phyloP scores from a whole-genome alignment of 2,329 filamentous ascomycete genomes.

The Ilyonectria mors-panacis region DNA sequence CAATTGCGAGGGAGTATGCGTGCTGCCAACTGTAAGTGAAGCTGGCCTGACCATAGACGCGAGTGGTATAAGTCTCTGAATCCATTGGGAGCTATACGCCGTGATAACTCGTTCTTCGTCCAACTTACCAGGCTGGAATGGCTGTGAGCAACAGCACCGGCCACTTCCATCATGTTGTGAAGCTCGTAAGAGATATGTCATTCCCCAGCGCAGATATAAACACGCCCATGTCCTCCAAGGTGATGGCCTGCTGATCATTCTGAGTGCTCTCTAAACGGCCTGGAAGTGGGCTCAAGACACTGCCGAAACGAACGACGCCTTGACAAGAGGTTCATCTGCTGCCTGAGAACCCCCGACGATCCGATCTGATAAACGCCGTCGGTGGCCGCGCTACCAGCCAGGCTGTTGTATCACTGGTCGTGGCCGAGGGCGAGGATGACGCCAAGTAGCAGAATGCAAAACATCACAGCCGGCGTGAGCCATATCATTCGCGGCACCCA shows the following conservation, averaged over 20 bases:
- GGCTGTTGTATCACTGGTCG: too few species aligned
- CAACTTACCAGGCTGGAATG: neutral
- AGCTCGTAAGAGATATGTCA: neutral
- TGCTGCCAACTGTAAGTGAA: neutral
- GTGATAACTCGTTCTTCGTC: neutral
- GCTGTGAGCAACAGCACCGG: neutral
- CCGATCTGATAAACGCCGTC: too few species aligned
- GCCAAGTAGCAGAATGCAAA: too few species aligned
- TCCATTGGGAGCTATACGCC: too few species aligned
- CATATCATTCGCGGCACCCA: too few species aligned
- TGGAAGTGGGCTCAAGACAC: neutral
- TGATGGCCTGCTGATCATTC: neutral
- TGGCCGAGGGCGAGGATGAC: too few species aligned
- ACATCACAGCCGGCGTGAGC: too few species aligned
- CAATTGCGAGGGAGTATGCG: neutral
- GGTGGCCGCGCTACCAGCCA: too few species aligned
- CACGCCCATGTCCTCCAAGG: neutral
- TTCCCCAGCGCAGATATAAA: neutral
- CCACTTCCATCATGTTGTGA: neutral
- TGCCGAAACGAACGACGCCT: neutral
- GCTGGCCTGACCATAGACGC: neutral
- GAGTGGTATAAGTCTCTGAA: neutral
- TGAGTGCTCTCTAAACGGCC: neutral
- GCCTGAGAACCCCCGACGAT: too few species aligned
- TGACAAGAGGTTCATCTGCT: too few species aligned